Base-by-base conservation (phyloP, 768 basidiomycete genomes). In the Boletus vinaceobasis region DNA sequence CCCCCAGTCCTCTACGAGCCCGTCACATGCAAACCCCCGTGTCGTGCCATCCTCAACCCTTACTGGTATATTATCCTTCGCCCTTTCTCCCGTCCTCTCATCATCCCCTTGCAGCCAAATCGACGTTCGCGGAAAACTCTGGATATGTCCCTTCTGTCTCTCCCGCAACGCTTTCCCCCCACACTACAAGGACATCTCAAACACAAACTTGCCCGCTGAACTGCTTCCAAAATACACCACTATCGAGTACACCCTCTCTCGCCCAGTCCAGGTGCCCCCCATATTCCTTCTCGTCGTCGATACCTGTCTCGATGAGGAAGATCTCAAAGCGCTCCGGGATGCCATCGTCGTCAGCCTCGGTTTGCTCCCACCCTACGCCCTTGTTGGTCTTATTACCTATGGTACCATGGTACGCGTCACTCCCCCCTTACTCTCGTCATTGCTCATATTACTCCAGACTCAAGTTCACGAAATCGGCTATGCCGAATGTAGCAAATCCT, bases 131-230 rank as follows among this genome's bases (percentile, higher is more conserved):
- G 96, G 90, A 63, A 98, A 98, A 74, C 84, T 99, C 50, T 99
- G 97, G 97, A 99, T 98, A 61, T 99, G 97, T 67, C 97, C 97
- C 5, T 98, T 99, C 78, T 99, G 97, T 75, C 79, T 99, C 49
- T 87, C 90, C 35, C 88, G 97, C 56, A 99, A 98, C 71, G 85
- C 95, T 3, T 98, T 99, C 76, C 97, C 97, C 5, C 90, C 92
- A 0, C 96, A 99, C 72, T 99, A 99, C 81, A 96, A 97, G 75
- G 96, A 98, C 69, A 96, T 99, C 61, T 93, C 94, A 44, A 89
- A 88, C 73, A 95, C 90, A 60, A 98, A 98, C 73, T 82, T 98
- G 19, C 97, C 97, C 47, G 89, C 94, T 14, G 97, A 99, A 71
- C 82, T 99, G 31, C 74, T 98, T 37, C 94, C 96, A 67, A 95